These are phyloP conservation scores for Lippia alba DNA, from an alignment of 305 asterid species.

Conservation along the genomic window DNA sequence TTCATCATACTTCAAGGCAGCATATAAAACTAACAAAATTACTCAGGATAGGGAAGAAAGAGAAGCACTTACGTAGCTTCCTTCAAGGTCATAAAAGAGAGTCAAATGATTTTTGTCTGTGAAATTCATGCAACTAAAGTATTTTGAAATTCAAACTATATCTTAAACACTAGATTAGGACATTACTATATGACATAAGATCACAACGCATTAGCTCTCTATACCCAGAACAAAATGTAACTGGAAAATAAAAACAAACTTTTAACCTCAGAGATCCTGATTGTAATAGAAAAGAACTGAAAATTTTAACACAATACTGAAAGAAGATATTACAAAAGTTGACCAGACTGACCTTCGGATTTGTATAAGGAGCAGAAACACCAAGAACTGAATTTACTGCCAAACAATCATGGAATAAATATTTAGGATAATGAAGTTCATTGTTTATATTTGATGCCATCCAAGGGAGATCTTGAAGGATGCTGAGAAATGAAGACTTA, in stretches of 20 bases:
- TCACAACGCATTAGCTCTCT: not conserved
- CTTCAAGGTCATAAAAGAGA: constrained; percentile 1
- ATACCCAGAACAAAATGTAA: not conserved
- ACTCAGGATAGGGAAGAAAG: not conserved
- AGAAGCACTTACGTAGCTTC: not conserved
- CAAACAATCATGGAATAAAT: constrained; percentile 80
- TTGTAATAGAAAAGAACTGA: constrained; percentile 32
- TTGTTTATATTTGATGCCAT: constrained; percentile 58
- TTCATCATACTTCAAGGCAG: not conserved
- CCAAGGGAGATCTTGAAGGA: constrained; percentile 73
- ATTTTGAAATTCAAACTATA: not conserved
- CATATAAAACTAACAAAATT: not conserved
- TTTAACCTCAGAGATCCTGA: constrained; percentile 25
- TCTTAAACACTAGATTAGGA: not conserved
- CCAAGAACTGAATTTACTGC: constrained; percentile 77
- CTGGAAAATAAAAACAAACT: constrained; percentile 9
- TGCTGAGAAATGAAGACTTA: constrained; percentile 59
- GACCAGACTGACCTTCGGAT: constrained; percentile 66
- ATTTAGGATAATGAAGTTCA: constrained; percentile 73
- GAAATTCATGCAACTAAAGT: not conserved
- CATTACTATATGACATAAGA: constrained; percentile 1
- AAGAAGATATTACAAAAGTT: constrained; percentile 11
- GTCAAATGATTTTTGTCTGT: not conserved
- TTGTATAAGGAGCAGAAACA: constrained; percentile 66
- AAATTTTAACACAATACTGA: constrained; percentile 7